Evolutionary conservation across 768 basidiomycete genomes (phyloP).

Genomic region (Russula emetica): DNA sequence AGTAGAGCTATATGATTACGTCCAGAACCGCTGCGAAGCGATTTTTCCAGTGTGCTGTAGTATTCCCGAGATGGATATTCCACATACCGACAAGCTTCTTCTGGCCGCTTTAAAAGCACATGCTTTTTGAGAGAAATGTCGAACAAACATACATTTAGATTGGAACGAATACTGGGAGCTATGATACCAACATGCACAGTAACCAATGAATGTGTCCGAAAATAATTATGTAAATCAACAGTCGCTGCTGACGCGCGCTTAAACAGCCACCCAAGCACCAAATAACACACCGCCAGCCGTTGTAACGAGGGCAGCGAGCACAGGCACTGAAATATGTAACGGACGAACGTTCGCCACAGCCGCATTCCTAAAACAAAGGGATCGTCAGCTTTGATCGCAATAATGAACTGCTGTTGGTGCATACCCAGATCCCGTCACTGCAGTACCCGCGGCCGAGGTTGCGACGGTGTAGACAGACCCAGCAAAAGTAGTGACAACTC

Average conservation of each 20-base stretch:
- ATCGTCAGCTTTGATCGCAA: neutral
- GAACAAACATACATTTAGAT: too few relatives aligned
- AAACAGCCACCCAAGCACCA: constrained; percentile 25
- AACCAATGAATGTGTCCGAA: neutral
- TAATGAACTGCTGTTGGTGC: neutral
- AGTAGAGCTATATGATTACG: too few relatives aligned
- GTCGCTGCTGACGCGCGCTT: neutral
- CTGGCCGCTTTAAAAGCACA: too few relatives aligned
- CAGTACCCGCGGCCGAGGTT: constrained; percentile 10
- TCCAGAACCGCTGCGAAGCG: too few relatives aligned
- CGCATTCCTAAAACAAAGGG: neutral
- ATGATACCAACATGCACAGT: neutral
- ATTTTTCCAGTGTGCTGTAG: too few relatives aligned
- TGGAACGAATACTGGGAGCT: too few relatives aligned
- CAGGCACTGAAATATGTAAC: constrained; percentile 2
- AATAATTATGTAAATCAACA: neutral
- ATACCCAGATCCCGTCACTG: neutral
- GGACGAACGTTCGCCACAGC: constrained; percentile 9
- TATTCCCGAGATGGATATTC: too few relatives aligned
- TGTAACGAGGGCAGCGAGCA: constrained; percentile 21
- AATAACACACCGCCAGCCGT: constrained; percentile 20
- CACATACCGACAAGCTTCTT: too few relatives aligned
- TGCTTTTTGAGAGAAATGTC: too few relatives aligned
- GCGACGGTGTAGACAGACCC: constrained; percentile 27
- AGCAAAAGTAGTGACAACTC: constrained; percentile 23